A percentile compares a stretch with the other conserved stretches of the same genome.
Evolutionary conservation across 2,329 filamentous ascomycete species (phyloP).

Genomic region (Cladosporium sp.): DNA sequence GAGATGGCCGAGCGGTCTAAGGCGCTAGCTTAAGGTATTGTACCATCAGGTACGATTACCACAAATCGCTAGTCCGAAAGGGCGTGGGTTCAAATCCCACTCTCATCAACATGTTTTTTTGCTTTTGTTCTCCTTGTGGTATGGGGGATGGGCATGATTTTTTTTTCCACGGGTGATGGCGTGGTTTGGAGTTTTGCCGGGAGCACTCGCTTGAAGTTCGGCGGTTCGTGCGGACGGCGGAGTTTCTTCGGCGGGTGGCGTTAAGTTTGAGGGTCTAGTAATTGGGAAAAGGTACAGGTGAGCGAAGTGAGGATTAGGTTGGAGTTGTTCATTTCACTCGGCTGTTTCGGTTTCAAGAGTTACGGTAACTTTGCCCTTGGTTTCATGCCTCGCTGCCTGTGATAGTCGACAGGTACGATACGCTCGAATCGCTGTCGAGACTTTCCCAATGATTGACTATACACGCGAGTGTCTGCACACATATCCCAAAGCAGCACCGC

Average conservation of each 20-base stretch:
- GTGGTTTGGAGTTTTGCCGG: background rate
- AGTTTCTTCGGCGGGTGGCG: background rate
- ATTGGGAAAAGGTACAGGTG: background rate
- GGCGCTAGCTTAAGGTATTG: constrained; percentile 34
- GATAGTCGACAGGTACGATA: background rate
- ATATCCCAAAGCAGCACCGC: background rate
- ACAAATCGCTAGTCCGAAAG: constrained; percentile 35
- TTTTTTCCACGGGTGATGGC: background rate
- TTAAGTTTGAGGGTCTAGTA: too few relatives aligned
- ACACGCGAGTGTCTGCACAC: background rate
- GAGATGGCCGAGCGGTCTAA: constrained; percentile 31
- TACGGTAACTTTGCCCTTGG: background rate
- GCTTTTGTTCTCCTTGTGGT: too few relatives aligned
- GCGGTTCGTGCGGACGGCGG: background rate
- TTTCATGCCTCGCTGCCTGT: background rate
- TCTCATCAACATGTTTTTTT: constrained; percentile 30
- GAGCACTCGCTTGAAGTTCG: background rate
- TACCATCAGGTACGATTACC: background rate
- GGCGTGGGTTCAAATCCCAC: constrained; percentile 37
- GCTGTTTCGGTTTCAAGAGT: background rate
- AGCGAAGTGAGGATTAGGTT: background rate
- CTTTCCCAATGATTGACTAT: background rate
- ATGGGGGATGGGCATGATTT: too few relatives aligned
- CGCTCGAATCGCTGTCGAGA: background rate
- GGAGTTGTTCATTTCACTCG: background rate